These are phyloP conservation scores for Trichoderma gamsii DNA, from an alignment of 495 filamentous ascomycete genomes.

Conservation along the genomic window DNA sequence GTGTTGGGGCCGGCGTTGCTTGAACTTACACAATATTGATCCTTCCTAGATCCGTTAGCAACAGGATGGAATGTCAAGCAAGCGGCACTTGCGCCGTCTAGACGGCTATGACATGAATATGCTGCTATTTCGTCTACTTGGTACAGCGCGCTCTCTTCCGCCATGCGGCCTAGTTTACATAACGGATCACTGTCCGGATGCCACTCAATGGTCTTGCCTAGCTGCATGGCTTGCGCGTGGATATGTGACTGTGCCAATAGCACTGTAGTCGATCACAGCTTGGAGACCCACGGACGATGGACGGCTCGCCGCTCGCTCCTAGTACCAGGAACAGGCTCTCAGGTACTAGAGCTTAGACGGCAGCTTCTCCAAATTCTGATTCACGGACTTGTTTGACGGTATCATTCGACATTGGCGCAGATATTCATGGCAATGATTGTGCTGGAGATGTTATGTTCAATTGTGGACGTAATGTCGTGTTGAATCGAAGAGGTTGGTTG, in stretches of 20 bases:
- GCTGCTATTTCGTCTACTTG: neutral
- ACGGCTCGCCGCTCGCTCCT: neutral
- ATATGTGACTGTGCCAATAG: neutral
- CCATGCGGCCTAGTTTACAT: neutral
- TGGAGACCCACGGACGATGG: constrained; percentile 1
- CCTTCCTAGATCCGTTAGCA: neutral
- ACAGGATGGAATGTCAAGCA: neutral
- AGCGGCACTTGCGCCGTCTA: neutral
- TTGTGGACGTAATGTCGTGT: neutral
- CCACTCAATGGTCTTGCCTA: neutral
- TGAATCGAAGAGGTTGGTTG: neutral
- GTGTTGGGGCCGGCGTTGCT: neutral
- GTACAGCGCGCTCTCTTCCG: neutral
- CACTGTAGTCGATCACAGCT: constrained; percentile 5
- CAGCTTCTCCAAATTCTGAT: too few relatives aligned
- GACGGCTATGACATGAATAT: neutral
- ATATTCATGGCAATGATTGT: neutral
- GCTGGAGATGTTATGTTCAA: neutral
- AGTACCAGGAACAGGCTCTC: neutral
- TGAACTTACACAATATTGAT: neutral
- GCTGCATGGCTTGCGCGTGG: neutral
- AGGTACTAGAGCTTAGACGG: neutral
- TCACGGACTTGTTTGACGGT: neutral
- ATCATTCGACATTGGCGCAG: neutral
- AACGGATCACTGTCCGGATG: neutral